Base-by-base conservation (phyloP, 805 yeast species). In the Yamadazyma kitorensis region DNA sequence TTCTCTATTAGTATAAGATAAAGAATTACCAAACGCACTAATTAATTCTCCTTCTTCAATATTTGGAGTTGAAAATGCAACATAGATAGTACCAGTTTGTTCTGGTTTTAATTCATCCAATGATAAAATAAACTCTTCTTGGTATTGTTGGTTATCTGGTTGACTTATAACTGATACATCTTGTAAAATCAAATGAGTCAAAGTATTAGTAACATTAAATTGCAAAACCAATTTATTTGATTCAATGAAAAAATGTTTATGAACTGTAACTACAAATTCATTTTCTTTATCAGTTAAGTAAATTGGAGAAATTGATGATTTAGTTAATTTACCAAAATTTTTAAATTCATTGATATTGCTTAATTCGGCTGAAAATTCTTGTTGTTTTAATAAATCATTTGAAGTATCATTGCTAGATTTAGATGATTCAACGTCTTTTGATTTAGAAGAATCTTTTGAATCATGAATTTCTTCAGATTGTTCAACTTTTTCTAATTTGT, bases 261-360 rank as follows among this genome's bases (percentile, higher is more conserved):
- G 70, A 22, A 83, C 89, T 33, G 73, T 74, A 40, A 93, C 95
- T 27, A 87, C 89, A 58, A 88, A 87, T 63, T 93, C 98, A 41
- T 94, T 87, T 58, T 89, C 98, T 40, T 76, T 72, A 58, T 93
- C 98, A 15, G 98, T 89, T 51, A 91, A 76, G 45, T 82, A 78
- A 36, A 77, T 68, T 26, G 66, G 65, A 22, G 69, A 59, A 23
- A 64, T 54, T 2, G 95, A 80, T 6, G 89, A 76, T 61, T 83
- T 87, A 41, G 88, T 68, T 42, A 88, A 70, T 23, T 73, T 59
- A 43, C 98, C 98, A 53, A 80, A 87, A 3, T 64, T 66, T 13
- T 77, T 71, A 49, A 89, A 72, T 54, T 87, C 93, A 16, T 87
- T 82, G 40, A 88, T 76, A 16, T 76, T 68, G 4, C 80, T 61